Evolutionary conservation across 495 filamentous ascomycete species (phyloP).

Genomic region (Pseudotulostoma volvatum): DNA sequence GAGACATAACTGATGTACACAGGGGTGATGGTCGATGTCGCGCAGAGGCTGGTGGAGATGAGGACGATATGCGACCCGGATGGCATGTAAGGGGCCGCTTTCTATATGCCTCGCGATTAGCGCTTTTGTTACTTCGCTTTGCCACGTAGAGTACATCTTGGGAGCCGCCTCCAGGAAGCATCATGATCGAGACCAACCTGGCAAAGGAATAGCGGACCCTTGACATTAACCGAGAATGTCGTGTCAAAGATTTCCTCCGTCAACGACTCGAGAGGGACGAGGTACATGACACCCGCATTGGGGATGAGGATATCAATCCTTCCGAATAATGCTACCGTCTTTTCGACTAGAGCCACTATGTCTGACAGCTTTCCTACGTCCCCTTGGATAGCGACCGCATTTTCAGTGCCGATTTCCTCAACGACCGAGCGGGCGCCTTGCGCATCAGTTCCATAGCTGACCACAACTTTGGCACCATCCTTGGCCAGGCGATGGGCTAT

Average conservation of each 20-base stretch:
- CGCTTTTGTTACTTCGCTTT: neutral
- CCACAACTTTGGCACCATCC: conserved; percentile 43
- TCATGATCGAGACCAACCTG: conserved; percentile 28
- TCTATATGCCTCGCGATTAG: too few relatives aligned
- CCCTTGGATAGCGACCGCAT: conserved; percentile 39
- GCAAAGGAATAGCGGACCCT: conserved; percentile 48
- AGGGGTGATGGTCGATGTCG: conserved; percentile 30
- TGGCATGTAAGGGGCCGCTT: conserved; percentile 43
- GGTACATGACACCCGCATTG: conserved; percentile 40
- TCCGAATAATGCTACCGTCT: conserved; percentile 26
- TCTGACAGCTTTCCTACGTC: conserved; percentile 24
- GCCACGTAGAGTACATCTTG: neutral
- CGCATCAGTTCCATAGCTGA: conserved; percentile 43
- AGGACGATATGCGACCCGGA: conserved; percentile 41
- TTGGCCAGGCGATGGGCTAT: conserved; percentile 35
- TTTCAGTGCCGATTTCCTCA: conserved; percentile 32
- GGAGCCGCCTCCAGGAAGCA: neutral
- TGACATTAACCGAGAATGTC: conserved; percentile 43
- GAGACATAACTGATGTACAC: conserved; percentile 44
- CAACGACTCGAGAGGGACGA: conserved; percentile 36
- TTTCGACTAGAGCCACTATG: conserved; percentile 25
- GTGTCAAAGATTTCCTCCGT: conserved; percentile 44
- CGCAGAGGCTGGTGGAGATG: conserved; percentile 37
- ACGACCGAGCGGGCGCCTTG: conserved; percentile 38
- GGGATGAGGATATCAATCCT: conserved; percentile 47